These are phyloP conservation scores for Penicillium sp. DNA, from an alignment of 2,329 filamentous ascomycete species.

Conservation along the genomic window DNA sequence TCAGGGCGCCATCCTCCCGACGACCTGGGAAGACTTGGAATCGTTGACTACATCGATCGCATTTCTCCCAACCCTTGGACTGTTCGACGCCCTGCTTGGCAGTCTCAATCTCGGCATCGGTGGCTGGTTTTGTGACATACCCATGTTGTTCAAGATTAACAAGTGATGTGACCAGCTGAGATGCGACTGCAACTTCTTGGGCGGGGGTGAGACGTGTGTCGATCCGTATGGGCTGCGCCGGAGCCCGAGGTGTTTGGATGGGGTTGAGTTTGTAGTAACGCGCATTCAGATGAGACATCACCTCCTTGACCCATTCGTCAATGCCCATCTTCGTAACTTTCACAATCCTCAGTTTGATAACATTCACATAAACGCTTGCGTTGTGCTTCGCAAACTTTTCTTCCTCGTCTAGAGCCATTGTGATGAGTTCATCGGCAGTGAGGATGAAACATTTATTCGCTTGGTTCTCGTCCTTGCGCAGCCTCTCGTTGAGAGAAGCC, in stretches of 20 bases:
- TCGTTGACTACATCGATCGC: conserved; percentile 77
- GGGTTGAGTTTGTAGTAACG: conserved; percentile 36
- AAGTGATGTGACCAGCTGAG: conserved; percentile 61
- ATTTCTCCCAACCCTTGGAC: conserved; percentile 76
- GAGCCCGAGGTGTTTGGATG: conserved; percentile 35
- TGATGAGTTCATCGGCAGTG: conserved; percentile 43
- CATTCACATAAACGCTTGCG: conserved; percentile 70
- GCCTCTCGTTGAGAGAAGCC: conserved; percentile 39
- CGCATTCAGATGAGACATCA: conserved; percentile 44
- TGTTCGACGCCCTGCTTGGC: conserved; percentile 63
- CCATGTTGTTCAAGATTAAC: conserved; percentile 62
- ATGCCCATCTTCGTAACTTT: conserved; percentile 70
- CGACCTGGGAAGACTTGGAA: conserved; percentile 92
- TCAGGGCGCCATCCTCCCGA: conserved; percentile 67
- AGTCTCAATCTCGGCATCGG: conserved; percentile 60
- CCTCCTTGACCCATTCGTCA: conserved; percentile 66
- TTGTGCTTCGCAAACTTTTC: conserved; percentile 67
- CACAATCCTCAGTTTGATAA: conserved; percentile 77
- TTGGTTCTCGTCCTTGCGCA: conserved; percentile 31
- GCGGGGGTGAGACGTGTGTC: conserved; percentile 64
- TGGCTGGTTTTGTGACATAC: conserved; percentile 69
- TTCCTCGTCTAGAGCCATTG: conserved; percentile 61
- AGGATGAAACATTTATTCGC: conserved; percentile 37
- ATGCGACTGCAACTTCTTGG: conserved; percentile 66
- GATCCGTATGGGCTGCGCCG: conserved; percentile 50